Evolutionary conservation across 192 early-diverging fungal species (phyloP), one percentile per base, ranked within the genome.

Genomic region (Backusella westeae): DNA sequence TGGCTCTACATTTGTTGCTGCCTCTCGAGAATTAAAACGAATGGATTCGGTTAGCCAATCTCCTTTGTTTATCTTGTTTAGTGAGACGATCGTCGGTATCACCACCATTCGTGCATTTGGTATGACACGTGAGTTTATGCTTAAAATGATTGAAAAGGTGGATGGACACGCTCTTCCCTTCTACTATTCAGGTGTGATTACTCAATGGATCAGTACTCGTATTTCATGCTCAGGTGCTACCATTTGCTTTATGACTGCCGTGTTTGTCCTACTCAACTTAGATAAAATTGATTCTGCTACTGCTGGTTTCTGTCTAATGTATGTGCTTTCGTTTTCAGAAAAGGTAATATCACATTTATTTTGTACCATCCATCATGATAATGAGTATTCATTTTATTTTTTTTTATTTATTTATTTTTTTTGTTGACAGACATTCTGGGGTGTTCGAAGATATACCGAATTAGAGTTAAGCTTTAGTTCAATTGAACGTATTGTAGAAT

Each of bases 401-500:
- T 21, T n/a, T 49, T 49, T 49, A n/a, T 49, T n/a, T 49, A 49
- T 49, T 6, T 49, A 1, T 21, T n/a, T 49, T 49, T 49, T 49
- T 19, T n/a, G 2, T 44, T 42, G 8, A 8, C n/a, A 49, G 77
- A 82, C 92, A 82, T 77, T 88, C 72, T 94, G 92, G 91, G 78
- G 88, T n/a, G 87, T 95, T 32, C 19, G 72, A 19, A 52, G 86
- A 66, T 91, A 91, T 77, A 89, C 87, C 17, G 83, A 91, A 72
- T 90, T 94, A 87, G 95, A 96, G 77, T 90, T 96, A 86, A 87
- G 78, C 75, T 86, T 95, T 85, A 95, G 93, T 78, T 86, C 91
- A 14, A 93, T 97, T 5, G 97, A 98, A 86, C 90, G 96, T 3
- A 83, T 96, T 34, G 79, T 88, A 68, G 96, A 97, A 85, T 98